phyloP scores from a whole-genome alignment of 2,329 filamentous ascomycete genomes.

The Ceratocystis diversiconidia region DNA sequence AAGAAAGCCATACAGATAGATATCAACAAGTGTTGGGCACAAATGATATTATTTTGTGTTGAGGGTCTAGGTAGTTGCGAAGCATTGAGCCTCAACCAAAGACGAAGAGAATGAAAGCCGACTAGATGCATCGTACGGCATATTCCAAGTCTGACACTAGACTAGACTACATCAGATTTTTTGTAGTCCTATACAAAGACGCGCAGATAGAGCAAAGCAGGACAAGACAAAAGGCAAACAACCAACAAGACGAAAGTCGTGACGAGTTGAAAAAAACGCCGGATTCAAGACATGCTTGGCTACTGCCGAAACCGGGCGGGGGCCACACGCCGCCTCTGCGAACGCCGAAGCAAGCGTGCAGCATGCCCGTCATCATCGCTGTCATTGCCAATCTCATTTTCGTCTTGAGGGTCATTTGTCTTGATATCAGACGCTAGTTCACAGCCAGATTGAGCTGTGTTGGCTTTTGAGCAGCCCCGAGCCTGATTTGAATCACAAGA shows the following conservation, averaged over 20 bases:
- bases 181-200: too few species aligned
- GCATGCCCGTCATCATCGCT: not conserved
- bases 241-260: slow-evolving; percentile 1
- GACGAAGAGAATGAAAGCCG: not conserved
- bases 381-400: too few species aligned
- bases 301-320: slow-evolving; percentile 9
- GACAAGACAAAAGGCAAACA: not conserved
- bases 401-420: not conserved
- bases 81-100: not conserved
- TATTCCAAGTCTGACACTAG: too few species aligned
- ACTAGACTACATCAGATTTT: too few species aligned
- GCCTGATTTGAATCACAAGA: too few species aligned
- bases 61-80: not conserved
- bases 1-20: not conserved
- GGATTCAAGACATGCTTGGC: not conserved
- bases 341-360: not conserved
- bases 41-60: too few species aligned
- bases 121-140: not conserved
- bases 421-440: not conserved
- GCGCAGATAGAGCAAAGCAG: not conserved
- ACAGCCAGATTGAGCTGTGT: too few species aligned
- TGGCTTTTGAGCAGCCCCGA: too few species aligned
- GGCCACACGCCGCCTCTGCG: slow-evolving; percentile 10
- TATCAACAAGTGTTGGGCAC: too few species aligned
- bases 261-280: not conserved